Percentiles rank a stretch among this genome's conserved stretches.
phyloP scores from a whole-genome alignment of 192 early-diverging fungal species.

The Mortierella claussenii region DNA sequence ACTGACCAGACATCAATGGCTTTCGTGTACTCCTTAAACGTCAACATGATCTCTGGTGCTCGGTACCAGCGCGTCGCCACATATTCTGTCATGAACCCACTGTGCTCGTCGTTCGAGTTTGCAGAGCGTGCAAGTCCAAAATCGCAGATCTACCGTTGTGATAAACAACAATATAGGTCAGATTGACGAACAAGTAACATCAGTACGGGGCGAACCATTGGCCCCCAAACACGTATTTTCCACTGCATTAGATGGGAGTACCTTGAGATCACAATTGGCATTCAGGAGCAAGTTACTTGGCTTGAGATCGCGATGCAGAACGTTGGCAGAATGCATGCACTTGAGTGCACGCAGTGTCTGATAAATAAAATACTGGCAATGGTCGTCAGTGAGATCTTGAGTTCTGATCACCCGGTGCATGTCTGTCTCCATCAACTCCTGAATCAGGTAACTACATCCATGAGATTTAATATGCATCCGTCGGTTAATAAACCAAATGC shows the following conservation, averaged over 20 bases:
- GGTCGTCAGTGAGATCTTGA: slow-evolving; percentile 94
- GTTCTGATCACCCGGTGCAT: slow-evolving; percentile 97
- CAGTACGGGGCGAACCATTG: too few relatives aligned
- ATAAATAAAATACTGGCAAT: slow-evolving; percentile 99
- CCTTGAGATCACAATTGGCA: slow-evolving; percentile 91
- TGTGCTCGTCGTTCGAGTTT: slow-evolving; percentile 82
- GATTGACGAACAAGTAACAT: too few relatives aligned
- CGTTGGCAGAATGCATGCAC: slow-evolving; percentile 98
- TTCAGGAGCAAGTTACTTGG: slow-evolving; percentile 91
- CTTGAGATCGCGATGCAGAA: slow-evolving; percentile 98
- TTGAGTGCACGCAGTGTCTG: slow-evolving; percentile 97
- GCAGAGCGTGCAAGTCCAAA: slow-evolving; percentile 97
- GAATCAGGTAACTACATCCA: slow-evolving; percentile 81
- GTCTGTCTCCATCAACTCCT: slow-evolving; percentile 99
- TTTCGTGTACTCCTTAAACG: slow-evolving; percentile 98
- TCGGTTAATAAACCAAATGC: too few relatives aligned
- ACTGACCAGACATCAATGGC: slow-evolving; percentile 96
- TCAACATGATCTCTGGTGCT: slow-evolving; percentile 96
- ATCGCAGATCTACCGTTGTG: slow-evolving; percentile 85
- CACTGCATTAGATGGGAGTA: too few relatives aligned
- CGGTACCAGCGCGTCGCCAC: slow-evolving; percentile 96
- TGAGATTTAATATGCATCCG: not conserved
- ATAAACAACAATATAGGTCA: too few relatives aligned
- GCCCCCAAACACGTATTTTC: too few relatives aligned
- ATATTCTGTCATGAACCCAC: slow-evolving; percentile 96